Conservation (phyloP, 179 eudicot species). For the Corrigiola litoralis region DNA sequence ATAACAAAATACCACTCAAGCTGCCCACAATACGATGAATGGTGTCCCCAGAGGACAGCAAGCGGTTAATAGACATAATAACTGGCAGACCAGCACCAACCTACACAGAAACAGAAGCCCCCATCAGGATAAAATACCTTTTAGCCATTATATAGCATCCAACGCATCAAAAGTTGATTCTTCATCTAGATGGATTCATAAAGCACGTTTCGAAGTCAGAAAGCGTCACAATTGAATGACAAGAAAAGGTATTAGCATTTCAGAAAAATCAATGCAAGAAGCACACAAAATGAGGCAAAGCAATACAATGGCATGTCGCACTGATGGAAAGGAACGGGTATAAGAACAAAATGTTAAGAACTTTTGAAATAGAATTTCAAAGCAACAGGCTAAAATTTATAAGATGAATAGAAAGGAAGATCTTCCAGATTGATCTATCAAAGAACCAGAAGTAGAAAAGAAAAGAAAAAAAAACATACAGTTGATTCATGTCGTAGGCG, state of each 20-base stretch:
- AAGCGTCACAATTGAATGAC: background rate
- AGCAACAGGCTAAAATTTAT: background rate
- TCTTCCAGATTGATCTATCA: background rate
- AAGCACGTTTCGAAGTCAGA: background rate
- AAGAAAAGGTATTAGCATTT: background rate
- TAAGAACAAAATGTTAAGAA: no score
- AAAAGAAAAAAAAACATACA: slow-evolving; percentile 41
- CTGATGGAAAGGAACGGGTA: background rate
- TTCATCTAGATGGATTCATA: background rate
- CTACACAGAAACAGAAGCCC: slow-evolving; percentile 36
- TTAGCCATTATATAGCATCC: background rate
- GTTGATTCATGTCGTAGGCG: slow-evolving; percentile 86
- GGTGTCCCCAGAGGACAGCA: slow-evolving; percentile 84
- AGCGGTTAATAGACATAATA: slow-evolving; percentile 68
- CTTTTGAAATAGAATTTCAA: no score
- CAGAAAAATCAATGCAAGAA: background rate
- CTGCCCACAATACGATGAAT: slow-evolving; percentile 73
- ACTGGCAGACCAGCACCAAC: slow-evolving; percentile 99
- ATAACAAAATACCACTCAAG: slow-evolving; percentile 60
- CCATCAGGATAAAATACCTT: background rate
- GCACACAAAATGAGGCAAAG: background rate
- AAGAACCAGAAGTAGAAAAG: background rate
- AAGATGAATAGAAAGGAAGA: background rate
- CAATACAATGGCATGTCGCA: background rate
- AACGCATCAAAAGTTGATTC: background rate